These are phyloP conservation scores for Saccharomyces hybrid DNA, from an alignment of 1,139 yeast genomes.

Conservation along the genomic window DNA sequence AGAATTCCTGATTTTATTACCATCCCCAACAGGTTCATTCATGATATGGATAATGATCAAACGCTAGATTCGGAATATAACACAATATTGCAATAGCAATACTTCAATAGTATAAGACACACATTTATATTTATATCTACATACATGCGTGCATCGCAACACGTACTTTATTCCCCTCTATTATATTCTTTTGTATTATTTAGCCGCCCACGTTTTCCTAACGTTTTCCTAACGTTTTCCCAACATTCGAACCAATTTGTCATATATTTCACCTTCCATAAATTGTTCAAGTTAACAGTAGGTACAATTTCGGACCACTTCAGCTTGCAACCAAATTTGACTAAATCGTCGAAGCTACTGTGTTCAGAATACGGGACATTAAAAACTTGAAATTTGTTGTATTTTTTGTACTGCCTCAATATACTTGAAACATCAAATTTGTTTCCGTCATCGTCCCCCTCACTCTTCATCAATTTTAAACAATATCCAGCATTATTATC, in stretches of 20 bases:
- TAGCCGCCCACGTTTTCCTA: background rate
- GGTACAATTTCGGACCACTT: slow-evolving; percentile 55
- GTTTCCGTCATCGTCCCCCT: slow-evolving; percentile 15
- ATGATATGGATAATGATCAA: slow-evolving; percentile 17
- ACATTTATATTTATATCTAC: background rate
- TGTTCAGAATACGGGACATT: slow-evolving; percentile 89
- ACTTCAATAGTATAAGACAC: background rate
- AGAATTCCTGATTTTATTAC: slow-evolving; percentile 24
- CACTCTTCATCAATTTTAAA: slow-evolving; percentile 8
- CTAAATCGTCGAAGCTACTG: slow-evolving; percentile 76
- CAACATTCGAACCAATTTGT: background rate
- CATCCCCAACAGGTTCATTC: slow-evolving; percentile 22
- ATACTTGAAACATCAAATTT: slow-evolving; percentile 20
- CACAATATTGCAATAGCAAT: slow-evolving; percentile 6
- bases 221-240: background rate
- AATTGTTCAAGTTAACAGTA: slow-evolving; percentile 58
- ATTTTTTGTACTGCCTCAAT: slow-evolving; percentile 29
- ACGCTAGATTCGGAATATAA: slow-evolving; percentile 20
- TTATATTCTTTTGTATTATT: background rate
- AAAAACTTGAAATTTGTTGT: slow-evolving; percentile 40
- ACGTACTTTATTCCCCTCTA: background rate
- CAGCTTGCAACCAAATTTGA: slow-evolving; percentile 51
- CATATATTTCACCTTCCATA: background rate
- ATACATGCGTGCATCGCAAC: background rate
- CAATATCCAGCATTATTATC: slow-evolving; percentile 13